These are phyloP conservation scores for Cudoniella acicularis DNA, from an alignment of 495 filamentous ascomycete species.

Conservation along the genomic window DNA sequence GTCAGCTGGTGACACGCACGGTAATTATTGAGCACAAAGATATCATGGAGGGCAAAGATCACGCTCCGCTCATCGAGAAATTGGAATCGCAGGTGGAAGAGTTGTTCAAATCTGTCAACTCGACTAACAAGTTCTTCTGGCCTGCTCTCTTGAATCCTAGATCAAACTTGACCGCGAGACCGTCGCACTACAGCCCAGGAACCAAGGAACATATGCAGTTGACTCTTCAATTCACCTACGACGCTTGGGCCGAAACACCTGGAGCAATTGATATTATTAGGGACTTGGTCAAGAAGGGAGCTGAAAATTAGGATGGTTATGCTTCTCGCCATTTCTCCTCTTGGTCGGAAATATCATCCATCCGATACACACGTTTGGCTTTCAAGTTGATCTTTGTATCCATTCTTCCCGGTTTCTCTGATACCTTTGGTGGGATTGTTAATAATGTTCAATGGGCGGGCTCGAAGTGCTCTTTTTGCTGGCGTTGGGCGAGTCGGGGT, in stretches of 20 bases:
- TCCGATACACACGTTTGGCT: no score
- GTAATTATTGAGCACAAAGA: slow-evolving; percentile 13
- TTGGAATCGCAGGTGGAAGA: slow-evolving; percentile 26
- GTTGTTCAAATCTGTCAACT: slow-evolving; percentile 20
- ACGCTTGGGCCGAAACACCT: slow-evolving; percentile 36
- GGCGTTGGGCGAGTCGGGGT: no score
- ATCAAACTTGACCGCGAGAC: slow-evolving; percentile 23
- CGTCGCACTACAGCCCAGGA: slow-evolving; percentile 20
- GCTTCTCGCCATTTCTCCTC: no score
- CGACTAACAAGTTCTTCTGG: slow-evolving; percentile 34
- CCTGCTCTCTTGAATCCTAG: slow-evolving; percentile 29
- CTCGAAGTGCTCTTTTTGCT: no score
- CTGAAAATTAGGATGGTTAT: no score
- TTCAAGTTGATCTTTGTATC: no score
- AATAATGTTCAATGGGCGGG: no score
- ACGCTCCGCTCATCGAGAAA: slow-evolving; percentile 13
- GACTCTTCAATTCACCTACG: slow-evolving; percentile 32
- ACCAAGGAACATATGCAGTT: slow-evolving; percentile 30
- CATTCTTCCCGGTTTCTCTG: no score
- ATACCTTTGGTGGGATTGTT: no score
- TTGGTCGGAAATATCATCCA: no score
- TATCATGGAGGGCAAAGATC: slow-evolving; percentile 20
- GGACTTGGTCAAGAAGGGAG: no score
- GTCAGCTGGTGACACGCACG: background rate
- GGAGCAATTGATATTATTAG: slow-evolving; percentile 31